Conservation (phyloP, 768 basidiomycete genomes). For the Auricularia heimuer region DNA sequence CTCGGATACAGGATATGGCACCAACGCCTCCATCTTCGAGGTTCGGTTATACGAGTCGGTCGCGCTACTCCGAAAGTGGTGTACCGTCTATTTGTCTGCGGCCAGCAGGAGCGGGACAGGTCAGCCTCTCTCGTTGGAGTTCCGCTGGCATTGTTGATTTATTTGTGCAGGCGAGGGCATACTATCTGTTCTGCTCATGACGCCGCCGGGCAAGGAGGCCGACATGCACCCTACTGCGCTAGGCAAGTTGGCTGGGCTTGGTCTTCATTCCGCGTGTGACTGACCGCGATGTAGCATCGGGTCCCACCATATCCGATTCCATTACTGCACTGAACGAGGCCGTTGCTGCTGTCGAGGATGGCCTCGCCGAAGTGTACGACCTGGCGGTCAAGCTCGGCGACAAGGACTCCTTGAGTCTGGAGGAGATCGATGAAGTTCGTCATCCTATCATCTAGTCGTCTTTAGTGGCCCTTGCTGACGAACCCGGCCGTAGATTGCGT, state of each 20-base stretch:
- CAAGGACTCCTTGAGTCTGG: slow-evolving; percentile 59
- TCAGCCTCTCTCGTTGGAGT: background rate
- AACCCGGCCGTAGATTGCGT: slow-evolving; percentile 8
- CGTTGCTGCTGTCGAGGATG: slow-evolving; percentile 48
- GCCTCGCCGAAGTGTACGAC: slow-evolving; percentile 55
- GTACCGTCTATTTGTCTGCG: slow-evolving; percentile 58
- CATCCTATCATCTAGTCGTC: background rate
- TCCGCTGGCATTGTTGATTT: background rate
- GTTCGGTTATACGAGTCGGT: slow-evolving; percentile 45
- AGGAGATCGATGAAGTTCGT: slow-evolving; percentile 63
- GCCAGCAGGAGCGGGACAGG: slow-evolving; percentile 55
- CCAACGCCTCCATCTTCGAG: slow-evolving; percentile 39
- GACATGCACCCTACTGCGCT: background rate
- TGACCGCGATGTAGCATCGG: slow-evolving; percentile 39
- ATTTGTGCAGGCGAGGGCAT: background rate
- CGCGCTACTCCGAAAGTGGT: slow-evolving; percentile 45
- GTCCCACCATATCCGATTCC: slow-evolving; percentile 67
- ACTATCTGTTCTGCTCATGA: background rate
- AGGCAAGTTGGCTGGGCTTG: background rate
- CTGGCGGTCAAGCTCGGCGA: slow-evolving; percentile 61
- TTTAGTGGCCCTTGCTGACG: background rate
- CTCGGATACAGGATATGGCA: slow-evolving; percentile 35
- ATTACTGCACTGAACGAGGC: slow-evolving; percentile 57
- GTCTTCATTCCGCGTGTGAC: background rate
- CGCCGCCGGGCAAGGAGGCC: slow-evolving; percentile 1